Evolutionary conservation across 768 basidiomycete species (phyloP).

Genomic region (Termitomyces sp.): DNA sequence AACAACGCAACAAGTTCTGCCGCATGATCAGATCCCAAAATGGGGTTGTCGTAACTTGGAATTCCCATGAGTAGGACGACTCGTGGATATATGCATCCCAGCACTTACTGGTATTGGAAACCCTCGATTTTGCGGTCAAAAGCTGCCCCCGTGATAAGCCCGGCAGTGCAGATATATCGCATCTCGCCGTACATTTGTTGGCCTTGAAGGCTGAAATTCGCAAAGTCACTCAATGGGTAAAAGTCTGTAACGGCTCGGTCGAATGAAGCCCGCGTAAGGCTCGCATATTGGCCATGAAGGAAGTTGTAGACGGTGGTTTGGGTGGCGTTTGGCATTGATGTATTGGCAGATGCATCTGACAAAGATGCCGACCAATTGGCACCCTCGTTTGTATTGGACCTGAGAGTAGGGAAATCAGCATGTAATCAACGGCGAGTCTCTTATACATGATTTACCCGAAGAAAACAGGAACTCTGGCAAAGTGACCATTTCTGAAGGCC

Average conservation of each 20-base stretch:
- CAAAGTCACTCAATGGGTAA: constrained; percentile 32
- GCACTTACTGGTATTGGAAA: constrained; percentile 34
- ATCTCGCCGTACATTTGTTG: constrained; percentile 44
- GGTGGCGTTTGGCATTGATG: constrained; percentile 32
- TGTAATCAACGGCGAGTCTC: no score
- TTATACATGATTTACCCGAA: constrained; percentile 25
- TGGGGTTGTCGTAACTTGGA: constrained; percentile 36
- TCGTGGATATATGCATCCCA: not conserved
- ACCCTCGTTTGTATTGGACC: constrained; percentile 41
- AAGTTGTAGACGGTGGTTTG: constrained; percentile 38
- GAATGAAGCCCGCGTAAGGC: constrained; percentile 26
- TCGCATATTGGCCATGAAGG: constrained; percentile 34
- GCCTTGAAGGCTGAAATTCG: constrained; percentile 34
- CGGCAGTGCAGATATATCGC: constrained; percentile 38
- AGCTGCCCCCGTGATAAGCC: constrained; percentile 28
- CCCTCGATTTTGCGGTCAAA: constrained; percentile 17
- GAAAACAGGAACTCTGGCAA: constrained; percentile 35
- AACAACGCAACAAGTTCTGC: constrained; percentile 36
- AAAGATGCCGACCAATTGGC: constrained; percentile 34
- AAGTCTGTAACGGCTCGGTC: constrained; percentile 21
- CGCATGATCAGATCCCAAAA: constrained; percentile 33
- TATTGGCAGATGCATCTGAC: constrained; percentile 32
- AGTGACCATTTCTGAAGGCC: constrained; percentile 32
- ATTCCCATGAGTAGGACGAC: not conserved
- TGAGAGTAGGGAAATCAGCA: not conserved